Evolutionary conservation across 2,329 filamentous ascomycete species (phyloP), one percentile per base, ranked within the genome.

Genomic region (Hymenoscyphus occultus): DNA sequence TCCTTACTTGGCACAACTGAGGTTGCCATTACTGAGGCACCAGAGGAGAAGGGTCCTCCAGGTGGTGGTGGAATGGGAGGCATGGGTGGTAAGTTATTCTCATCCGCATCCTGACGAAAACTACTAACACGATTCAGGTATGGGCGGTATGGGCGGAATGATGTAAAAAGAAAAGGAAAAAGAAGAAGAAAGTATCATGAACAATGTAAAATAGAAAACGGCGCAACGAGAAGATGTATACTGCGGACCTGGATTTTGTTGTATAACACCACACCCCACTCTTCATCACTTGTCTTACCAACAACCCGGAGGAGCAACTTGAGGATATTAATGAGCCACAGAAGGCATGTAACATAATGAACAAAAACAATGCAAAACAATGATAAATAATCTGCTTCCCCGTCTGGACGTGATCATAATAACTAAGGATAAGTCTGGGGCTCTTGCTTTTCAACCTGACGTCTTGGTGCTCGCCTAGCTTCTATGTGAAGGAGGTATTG

Each of bases 1-100:
- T 98, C 94, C 62, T 88, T 99, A 67, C 90, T 99, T 68, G 95
- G 95, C 77, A 99, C 95, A 71, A 99, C 95, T 67, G 95, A 99
- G 83, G 95, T 98, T 65, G 93, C 95, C 71, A 97, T 99, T 70
- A 93, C 97, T 61, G 95, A 99, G 78, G 95, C 94, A 62, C 94
- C 98, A 79, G 93, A 97, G 79, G 97, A 97, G 90, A 85, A 86
- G 74, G 82, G 84, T 67, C 80, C 83, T 69, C 78, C 80, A 69
- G 90, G 89, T 83, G 86, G 86, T 59, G 86, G 86, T 59, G 87
- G 86, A 54, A 64, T 64, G 62, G 62, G 62, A 19, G 61, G 61
- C 31, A 63, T 63, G 88, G 83, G 83, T 31, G 82, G 82, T 58
- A 84, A 71, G 72, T 71, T 65, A 58, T 13, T 31, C 58, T 61